phyloP scores from a whole-genome alignment of 2,329 filamentous ascomycete species.

The Periconia macrospinosa region DNA sequence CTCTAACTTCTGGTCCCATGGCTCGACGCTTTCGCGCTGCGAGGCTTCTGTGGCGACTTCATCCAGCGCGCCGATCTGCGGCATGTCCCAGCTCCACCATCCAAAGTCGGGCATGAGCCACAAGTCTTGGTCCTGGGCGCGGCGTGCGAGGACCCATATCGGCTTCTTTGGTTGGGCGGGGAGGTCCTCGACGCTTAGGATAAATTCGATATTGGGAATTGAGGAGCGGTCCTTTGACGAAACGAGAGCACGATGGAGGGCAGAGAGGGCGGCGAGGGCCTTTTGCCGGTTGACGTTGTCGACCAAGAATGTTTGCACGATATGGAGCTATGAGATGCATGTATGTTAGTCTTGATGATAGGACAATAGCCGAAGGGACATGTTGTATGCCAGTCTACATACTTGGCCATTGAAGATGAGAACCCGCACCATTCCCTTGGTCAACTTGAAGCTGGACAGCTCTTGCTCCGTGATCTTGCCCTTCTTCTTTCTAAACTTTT shows the following conservation, averaged over 20 bases:
- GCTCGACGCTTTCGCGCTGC: constrained; percentile 28
- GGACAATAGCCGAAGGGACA: no score
- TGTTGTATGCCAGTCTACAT: constrained; percentile 1
- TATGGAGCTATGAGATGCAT: constrained; percentile 24
- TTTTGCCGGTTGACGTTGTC: constrained; percentile 40
- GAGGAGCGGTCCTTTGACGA: constrained; percentile 22
- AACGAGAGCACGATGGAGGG: constrained; percentile 33
- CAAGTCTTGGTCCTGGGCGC: constrained; percentile 31
- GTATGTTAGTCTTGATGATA: constrained; percentile 1
- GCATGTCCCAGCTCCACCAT: constrained; percentile 40
- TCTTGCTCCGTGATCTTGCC: constrained; percentile 30
- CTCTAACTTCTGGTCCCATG: constrained; percentile 35
- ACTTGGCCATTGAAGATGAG: constrained; percentile 37
- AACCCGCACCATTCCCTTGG: constrained; percentile 37
- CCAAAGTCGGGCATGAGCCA: constrained; percentile 42
- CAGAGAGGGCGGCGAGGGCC: constrained; percentile 29
- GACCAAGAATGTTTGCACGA: constrained; percentile 35
- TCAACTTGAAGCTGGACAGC: constrained; percentile 28
- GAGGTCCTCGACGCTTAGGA: constrained; percentile 37
- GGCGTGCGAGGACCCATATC: constrained; percentile 36
- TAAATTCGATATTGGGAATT: constrained; percentile 37
- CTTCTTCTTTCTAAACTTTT: constrained; percentile 21
- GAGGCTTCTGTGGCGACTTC: constrained; percentile 32
- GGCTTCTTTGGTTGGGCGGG: constrained; percentile 32
- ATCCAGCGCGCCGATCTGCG: constrained; percentile 30